Conservation (phyloP, 2,329 filamentous ascomycete genomes). For the Teratosphaeria pseudoeucalypti region DNA sequence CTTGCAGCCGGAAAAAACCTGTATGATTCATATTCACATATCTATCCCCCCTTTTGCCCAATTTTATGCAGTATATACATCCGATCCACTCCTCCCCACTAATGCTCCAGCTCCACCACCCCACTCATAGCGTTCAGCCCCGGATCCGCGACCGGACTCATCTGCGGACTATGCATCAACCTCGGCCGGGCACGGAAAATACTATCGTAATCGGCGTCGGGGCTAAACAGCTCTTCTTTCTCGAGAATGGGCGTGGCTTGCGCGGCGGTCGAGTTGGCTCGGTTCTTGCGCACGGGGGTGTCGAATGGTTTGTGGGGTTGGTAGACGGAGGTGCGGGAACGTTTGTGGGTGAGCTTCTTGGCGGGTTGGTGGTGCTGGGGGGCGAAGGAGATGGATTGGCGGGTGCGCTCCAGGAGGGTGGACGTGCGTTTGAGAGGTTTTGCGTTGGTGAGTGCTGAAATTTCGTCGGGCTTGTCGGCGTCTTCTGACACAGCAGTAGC, state of each 20-base stretch:
- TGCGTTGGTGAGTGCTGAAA: background rate
- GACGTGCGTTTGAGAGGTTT: background rate
- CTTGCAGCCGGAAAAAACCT: too few species aligned
- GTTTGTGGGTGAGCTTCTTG: conserved; percentile 17
- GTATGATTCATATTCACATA: too few species aligned
- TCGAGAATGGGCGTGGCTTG: conserved; percentile 39
- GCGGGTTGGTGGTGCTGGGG: conserved; percentile 23
- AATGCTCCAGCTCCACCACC: background rate
- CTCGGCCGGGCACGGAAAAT: conserved; percentile 79
- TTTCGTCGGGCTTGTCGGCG: background rate
- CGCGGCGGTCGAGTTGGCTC: background rate
- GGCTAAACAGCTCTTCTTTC: conserved; percentile 58
- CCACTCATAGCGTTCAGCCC: background rate
- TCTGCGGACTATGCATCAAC: conserved; percentile 62
- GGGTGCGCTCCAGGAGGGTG: conserved; percentile 68
- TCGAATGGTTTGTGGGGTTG: conserved; percentile 45
- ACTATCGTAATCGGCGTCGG: conserved; percentile 65
- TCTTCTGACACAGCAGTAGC: background rate
- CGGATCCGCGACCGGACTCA: conserved; percentile 2
- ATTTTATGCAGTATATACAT: too few species aligned
- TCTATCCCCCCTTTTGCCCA: too few species aligned
- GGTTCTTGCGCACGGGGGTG: conserved; percentile 30
- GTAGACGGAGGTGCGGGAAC: conserved; percentile 25
- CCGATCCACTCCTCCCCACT: background rate
- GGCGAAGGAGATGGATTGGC: conserved; percentile 64